A percentile compares a stretch with the other conserved stretches of the same genome.
Conservation (phyloP, 2,329 filamentous ascomycete genomes). For the Aspergillus flavus region DNA sequence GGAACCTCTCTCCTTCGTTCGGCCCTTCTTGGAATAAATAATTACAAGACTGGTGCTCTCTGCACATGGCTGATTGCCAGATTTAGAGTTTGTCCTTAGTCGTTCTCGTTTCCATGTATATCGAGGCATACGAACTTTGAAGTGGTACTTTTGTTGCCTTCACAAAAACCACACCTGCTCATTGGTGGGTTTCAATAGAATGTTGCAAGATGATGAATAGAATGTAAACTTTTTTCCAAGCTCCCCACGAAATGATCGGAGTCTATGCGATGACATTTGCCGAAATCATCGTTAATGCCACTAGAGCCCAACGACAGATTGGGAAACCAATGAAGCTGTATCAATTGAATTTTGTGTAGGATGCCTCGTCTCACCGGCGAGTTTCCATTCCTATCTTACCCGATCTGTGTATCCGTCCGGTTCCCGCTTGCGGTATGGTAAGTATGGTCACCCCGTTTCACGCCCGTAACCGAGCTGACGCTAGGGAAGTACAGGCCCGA, state of each 20-base stretch:
- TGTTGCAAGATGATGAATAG: neutral
- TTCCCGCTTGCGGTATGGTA: constrained; percentile 11
- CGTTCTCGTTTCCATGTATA: neutral
- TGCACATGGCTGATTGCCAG: neutral
- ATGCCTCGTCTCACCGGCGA: constrained; percentile 14
- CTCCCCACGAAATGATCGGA: neutral
- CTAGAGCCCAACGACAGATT: neutral
- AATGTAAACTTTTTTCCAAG: neutral
- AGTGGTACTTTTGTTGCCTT: neutral
- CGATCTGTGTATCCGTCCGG: constrained; percentile 21
- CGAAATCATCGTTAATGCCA: neutral
- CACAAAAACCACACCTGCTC: neutral
- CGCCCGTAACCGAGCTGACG: neutral
- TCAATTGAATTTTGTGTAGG: neutral
- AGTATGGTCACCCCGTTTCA: constrained; percentile 23
- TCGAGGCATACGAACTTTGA: neutral
- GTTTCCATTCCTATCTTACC: constrained; percentile 27
- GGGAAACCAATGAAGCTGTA: neutral
- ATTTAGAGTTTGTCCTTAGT: neutral
- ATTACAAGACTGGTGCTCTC: neutral
- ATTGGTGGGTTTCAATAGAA: neutral
- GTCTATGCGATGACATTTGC: neutral
- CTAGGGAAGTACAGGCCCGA: neutral
- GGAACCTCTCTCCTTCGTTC: neutral
- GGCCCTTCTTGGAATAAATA: neutral